Base-by-base conservation (phyloP, 768 basidiomycete species). In the Termitomyces bulborhizus region DNA sequence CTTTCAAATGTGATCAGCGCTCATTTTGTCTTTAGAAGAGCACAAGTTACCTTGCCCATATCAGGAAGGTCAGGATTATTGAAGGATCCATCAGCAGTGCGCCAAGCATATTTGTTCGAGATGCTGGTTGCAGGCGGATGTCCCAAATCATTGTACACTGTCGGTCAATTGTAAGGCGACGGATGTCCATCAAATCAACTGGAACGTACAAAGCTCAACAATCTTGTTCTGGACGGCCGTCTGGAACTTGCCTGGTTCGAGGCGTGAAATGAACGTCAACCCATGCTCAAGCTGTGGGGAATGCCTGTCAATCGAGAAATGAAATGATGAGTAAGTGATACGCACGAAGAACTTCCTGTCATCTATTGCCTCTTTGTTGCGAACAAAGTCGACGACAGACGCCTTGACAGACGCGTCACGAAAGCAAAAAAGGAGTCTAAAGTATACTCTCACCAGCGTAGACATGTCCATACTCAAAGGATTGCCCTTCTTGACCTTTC, bases 71-170 rank as follows among this genome's bases (percentile, higher is more conserved):
- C 74, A 44, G 83, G 74, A 62, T 92, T 94, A 71, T 95, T 94
- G 65, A 72, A 69, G 3, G 83, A 81, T 6, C 93, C 93, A 67
- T 94, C 92, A 3, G 89, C 86, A 0, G 78, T 66, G 34, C 93
- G 83, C 74, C 79, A 92, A 1, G 82, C 76, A 59, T 82, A 85
- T 49, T 80, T 60, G 26, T 76, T 72, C 16, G 88, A 83, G 37
- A 91, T 68, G 59, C 74, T 83, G 1, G 90, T 89, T 6, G 83
- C 72, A 6, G 90, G 78, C 3, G 92, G 92, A 66, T 93, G 92
- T 0, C 82, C 69, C 15, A 96, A 78, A 67, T 94, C 93, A 59
- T 86, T 82, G 67, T 91, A 93, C 55, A 90, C 89, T 91, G 21
- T 15, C 51, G 47, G 34, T 27, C 13, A 36, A 18, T 16, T 7